Base-by-base conservation (phyloP, 768 basidiomycete species). In the Kwoniella bestiolae region DNA sequence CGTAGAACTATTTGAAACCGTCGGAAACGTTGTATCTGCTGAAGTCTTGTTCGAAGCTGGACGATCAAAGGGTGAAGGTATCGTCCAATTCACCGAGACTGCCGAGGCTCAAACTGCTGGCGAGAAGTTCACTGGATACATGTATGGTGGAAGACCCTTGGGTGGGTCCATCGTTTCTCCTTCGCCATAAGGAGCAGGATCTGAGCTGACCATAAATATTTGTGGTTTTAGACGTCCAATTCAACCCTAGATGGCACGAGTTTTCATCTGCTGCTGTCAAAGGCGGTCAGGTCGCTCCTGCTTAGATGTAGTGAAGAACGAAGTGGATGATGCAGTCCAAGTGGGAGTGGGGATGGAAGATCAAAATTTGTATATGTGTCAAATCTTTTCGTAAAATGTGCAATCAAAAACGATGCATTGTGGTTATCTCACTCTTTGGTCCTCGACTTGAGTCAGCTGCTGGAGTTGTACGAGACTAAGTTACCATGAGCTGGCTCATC, bases 1-100 rank as follows among this genome's bases (percentile, higher is more conserved):
- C 47, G 94, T 99, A 23, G 95, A 99, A 82, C 82, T 99, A 21
- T 99, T 99, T 74, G 94, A 97, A 84, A 99, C 95, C 34, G 96
- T 94, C 0, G 95, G 94, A 9, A 90, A 90, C 71, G 95, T 99
- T 35, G 91, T 94, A 76, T 84, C 92, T 34, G 95, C 95, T 2
- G 95, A 99, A 82, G 95, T 97, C 69, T 82, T 99, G 51, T 94
- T 90, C 73, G 94, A 97, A 73, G 91, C 91, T 16, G 88, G 90
- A 0, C 88, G 95, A 60, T 92, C 91, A 53, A 96, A 96, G 81
- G 95, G 95, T 14, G 89, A 90, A 65, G 96, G 95, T 75, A 91
- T 99, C 49, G 95, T 97, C 12, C 94, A 98, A 80, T 97, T 99
- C 79, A 86, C 88, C 28, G 89, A 91, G 74, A 87, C 91, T 26